Conservation (phyloP, 768 basidiomycete species). For the Exsudoporus frostii region DNA sequence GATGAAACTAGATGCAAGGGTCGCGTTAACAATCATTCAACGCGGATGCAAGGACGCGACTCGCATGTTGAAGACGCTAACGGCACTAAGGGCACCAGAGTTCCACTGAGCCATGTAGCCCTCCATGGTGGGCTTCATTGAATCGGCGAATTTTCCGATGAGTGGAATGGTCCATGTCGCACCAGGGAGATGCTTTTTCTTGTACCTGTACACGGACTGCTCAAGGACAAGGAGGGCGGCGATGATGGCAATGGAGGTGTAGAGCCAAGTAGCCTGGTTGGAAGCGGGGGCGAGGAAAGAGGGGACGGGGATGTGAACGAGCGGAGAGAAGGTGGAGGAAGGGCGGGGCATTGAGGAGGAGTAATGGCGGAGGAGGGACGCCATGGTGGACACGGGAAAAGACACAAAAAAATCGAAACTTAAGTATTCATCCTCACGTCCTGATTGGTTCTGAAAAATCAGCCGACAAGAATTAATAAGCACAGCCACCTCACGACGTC, state of each 20-base stretch:
- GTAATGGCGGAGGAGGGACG: slow-evolving; percentile 29
- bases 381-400: slow-evolving; percentile 25
- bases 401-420: not conserved
- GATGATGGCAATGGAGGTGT: slow-evolving; percentile 67
- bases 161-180: slow-evolving; percentile 93
- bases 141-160: slow-evolving; percentile 95
- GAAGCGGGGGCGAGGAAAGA: slow-evolving; percentile 39
- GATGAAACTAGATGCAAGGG: slow-evolving; percentile 73
- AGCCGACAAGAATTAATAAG: slow-evolving; percentile 11
- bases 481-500: slow-evolving; percentile 13
- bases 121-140: slow-evolving; percentile 87
- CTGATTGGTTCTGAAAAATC: slow-evolving; percentile 29
- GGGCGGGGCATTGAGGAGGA: slow-evolving; percentile 38
- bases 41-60: slow-evolving; percentile 22
- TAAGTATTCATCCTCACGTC: not conserved
- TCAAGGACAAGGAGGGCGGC: slow-evolving; percentile 78
- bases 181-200: slow-evolving; percentile 88
- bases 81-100: slow-evolving; percentile 79
- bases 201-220: slow-evolving; percentile 82
- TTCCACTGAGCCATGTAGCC: slow-evolving; percentile 92
- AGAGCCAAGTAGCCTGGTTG: slow-evolving; percentile 47
- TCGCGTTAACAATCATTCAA: slow-evolving; percentile 6
- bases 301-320: slow-evolving; percentile 46
- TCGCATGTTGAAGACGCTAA: slow-evolving; percentile 98
- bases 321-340: slow-evolving; percentile 40